Conservation (phyloP, 192 early-diverging fungal genomes). For the Coemansia sp. region DNA sequence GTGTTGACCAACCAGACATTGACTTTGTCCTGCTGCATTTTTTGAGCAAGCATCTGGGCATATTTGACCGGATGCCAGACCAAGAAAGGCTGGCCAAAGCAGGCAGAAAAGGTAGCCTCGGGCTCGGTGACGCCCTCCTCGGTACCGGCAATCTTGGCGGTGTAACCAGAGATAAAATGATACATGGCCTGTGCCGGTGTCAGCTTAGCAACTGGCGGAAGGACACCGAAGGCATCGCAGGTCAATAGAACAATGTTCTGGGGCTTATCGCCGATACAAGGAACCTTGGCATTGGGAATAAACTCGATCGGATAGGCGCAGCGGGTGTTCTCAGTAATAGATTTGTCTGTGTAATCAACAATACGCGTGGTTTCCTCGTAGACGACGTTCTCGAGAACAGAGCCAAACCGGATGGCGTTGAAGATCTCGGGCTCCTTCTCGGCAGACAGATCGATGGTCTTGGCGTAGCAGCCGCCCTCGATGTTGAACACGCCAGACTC, state of each 20-base stretch:
- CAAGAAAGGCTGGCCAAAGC: slow-evolving; percentile 92
- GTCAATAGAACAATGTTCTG: slow-evolving; percentile 93
- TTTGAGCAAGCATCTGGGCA: slow-evolving; percentile 92
- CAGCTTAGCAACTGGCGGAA: slow-evolving; percentile 86
- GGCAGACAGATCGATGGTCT: slow-evolving; percentile 91
- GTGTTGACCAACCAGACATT: slow-evolving; percentile 97
- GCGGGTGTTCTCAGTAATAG: slow-evolving; percentile 90
- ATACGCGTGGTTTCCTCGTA: slow-evolving; percentile 70
- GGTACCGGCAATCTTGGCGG: slow-evolving; percentile 93
- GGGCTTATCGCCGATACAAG: slow-evolving; percentile 86
- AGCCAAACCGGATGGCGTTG: slow-evolving; percentile 90
- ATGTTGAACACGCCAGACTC: slow-evolving; percentile 98
- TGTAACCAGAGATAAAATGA: slow-evolving; percentile 95
- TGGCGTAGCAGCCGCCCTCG: slow-evolving; percentile 99
- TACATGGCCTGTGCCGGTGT: slow-evolving; percentile 85
- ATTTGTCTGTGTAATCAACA: slow-evolving; percentile 81
- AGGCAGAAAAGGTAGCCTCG: slow-evolving; percentile 84
- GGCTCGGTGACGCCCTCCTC: slow-evolving; percentile 91
- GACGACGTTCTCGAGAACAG: slow-evolving; percentile 93
- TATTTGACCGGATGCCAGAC: slow-evolving; percentile 92
- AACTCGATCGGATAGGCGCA: slow-evolving; percentile 91
- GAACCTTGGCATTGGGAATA: slow-evolving; percentile 90
- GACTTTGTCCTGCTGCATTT: slow-evolving; percentile 86
- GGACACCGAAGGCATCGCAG: slow-evolving; percentile 92
- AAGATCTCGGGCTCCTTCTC: slow-evolving; percentile 99